Conservation (phyloP, 2,329 filamentous ascomycete genomes). For the Xylaria sp. region DNA sequence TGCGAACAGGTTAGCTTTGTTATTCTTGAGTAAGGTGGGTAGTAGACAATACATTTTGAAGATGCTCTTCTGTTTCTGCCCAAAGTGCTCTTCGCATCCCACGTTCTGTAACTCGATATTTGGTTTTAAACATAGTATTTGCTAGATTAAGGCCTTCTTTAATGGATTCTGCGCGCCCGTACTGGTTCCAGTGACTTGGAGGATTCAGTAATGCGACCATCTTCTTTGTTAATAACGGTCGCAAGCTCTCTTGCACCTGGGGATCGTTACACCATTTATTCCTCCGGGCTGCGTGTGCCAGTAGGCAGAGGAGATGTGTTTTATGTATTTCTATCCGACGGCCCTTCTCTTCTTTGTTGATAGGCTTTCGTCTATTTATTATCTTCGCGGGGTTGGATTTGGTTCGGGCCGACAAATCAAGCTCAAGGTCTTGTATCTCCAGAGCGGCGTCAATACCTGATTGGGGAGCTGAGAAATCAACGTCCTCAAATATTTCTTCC, state of each 20-base stretch:
- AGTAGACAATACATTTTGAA: slow-evolving; percentile 57
- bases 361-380: slow-evolving; percentile 55
- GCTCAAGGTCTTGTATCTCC: slow-evolving; percentile 49
- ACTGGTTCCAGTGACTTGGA: slow-evolving; percentile 70
- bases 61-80: slow-evolving; percentile 69
- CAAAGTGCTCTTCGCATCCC: slow-evolving; percentile 76
- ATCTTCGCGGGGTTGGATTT: slow-evolving; percentile 41
- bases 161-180: slow-evolving; percentile 76
- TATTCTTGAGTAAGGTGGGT: slow-evolving; percentile 21
- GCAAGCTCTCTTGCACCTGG: slow-evolving; percentile 69
- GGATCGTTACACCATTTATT: slow-evolving; percentile 90
- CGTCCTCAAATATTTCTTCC: slow-evolving; percentile 54
- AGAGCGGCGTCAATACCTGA: slow-evolving; percentile 27
- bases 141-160: slow-evolving; percentile 78
- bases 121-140: slow-evolving; percentile 68
- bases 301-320: slow-evolving; percentile 79
- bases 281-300: slow-evolving; percentile 76
- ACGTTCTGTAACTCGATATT: slow-evolving; percentile 72
- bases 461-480: slow-evolving; percentile 48
- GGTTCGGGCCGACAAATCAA: slow-evolving; percentile 58
- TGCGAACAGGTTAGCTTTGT: slow-evolving; percentile 15
- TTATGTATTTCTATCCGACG: slow-evolving; percentile 81
- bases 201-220: slow-evolving; percentile 73
- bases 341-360: slow-evolving; percentile 59
- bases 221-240: slow-evolving; percentile 68